Evolutionary conservation across 768 basidiomycete genomes (phyloP).

Genomic region (Dentipellis fragilis): DNA sequence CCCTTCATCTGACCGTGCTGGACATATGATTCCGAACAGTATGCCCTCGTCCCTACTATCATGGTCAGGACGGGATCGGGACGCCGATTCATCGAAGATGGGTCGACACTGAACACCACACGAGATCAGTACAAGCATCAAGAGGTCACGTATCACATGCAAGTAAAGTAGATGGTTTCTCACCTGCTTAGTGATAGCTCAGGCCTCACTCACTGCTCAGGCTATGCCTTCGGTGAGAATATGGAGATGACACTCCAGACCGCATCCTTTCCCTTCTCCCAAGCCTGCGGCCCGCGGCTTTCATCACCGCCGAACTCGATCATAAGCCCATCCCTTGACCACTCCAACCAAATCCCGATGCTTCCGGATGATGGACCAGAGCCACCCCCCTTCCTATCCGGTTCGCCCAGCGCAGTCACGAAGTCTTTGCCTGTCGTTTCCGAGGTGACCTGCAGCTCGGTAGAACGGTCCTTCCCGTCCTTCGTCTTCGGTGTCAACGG

Average conservation of each 20-base stretch:
- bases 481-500: constrained; percentile 20
- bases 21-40: no score
- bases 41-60: no score
- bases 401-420: constrained; percentile 70
- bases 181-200: background rate
- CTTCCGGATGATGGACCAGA: constrained; percentile 74
- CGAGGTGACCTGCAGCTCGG: constrained; percentile 31
- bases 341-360: constrained; percentile 91
- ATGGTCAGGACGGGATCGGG: no score
- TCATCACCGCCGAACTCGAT: constrained; percentile 77
- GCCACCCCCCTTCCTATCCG: constrained; percentile 85
- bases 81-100: background rate
- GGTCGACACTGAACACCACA: background rate
- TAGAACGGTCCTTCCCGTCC: constrained; percentile 23
- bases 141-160: no score
- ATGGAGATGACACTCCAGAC: constrained; percentile 68
- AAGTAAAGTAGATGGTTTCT: background rate
- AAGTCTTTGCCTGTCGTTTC: constrained; percentile 70
- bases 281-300: constrained; percentile 71
- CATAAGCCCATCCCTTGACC: constrained; percentile 75
- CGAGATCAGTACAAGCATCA: no score
- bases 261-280: constrained; percentile 80
- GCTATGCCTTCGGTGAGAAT: constrained; percentile 29
- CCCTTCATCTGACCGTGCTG: no score
- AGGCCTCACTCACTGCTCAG: background rate